Conservation (phyloP, 2,329 filamentous ascomycete species). For the Epichloe sylvatica region DNA sequence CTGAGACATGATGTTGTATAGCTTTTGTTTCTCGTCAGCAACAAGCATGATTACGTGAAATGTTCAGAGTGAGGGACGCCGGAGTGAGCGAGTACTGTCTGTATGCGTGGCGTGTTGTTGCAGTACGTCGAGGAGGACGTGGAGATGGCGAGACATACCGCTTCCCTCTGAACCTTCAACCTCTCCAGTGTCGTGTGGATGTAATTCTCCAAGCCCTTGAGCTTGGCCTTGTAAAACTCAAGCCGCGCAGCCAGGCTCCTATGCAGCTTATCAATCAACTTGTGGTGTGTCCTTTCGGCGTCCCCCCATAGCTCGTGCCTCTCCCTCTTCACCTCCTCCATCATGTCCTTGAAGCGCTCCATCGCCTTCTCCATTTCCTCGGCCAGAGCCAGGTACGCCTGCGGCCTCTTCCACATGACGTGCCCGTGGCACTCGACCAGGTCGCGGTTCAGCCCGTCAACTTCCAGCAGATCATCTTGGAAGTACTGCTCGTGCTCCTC, state of each 20-base stretch:
- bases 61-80: not conserved
- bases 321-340: conserved; percentile 8
- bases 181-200: conserved; percentile 47
- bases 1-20: conserved; percentile 54
- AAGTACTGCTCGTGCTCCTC: conserved; percentile 42
- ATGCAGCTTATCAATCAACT: conserved; percentile 32
- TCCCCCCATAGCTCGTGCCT: conserved; percentile 4
- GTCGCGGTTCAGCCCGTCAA: conserved; percentile 47
- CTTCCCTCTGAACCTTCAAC: conserved; percentile 46
- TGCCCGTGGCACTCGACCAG: conserved; percentile 50
- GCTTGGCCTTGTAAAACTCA: conserved; percentile 47
- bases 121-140: too few species aligned
- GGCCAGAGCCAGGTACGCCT: conserved; percentile 43
- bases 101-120: too few species aligned
- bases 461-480: conserved; percentile 36
- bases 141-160: conserved; percentile 27
- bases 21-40: conserved; percentile 20
- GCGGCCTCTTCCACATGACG: conserved; percentile 48
- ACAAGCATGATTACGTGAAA: too few species aligned
- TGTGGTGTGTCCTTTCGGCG: conserved; percentile 16
- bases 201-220: conserved; percentile 49
- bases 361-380: conserved; percentile 35
- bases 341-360: conserved; percentile 25
- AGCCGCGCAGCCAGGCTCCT: conserved; percentile 38
- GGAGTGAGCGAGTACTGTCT: not conserved